Conservation (phyloP, 768 basidiomycete species). For the Amanita polypyramis region DNA sequence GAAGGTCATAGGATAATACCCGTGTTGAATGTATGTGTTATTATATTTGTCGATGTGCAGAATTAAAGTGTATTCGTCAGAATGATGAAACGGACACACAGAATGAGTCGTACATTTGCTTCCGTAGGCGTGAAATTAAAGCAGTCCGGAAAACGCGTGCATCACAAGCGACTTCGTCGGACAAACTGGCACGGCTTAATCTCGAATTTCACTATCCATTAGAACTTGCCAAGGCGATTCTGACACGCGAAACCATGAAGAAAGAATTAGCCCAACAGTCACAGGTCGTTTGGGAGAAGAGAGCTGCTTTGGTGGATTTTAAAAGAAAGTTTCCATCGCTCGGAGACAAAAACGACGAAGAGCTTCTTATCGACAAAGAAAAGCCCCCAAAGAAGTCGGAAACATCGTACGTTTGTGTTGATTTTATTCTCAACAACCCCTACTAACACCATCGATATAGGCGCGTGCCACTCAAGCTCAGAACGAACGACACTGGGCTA, state of each 20-base stretch:
- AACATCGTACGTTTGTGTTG: conserved; percentile 19
- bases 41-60: neutral
- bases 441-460: conserved; percentile 14
- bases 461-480: conserved; percentile 44
- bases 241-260: conserved; percentile 70
- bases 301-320: conserved; percentile 53
- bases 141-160: conserved; percentile 90
- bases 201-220: conserved; percentile 62
- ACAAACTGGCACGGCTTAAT: conserved; percentile 78
- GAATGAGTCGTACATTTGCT: conserved; percentile 95
- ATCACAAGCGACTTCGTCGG: conserved; percentile 80
- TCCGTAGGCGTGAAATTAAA: conserved; percentile 91
- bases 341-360: conserved; percentile 59
- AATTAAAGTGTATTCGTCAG: conserved; percentile 22
- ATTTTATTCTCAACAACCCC: neutral
- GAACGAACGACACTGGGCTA: conserved; percentile 32
- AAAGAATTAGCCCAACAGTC: conserved; percentile 49
- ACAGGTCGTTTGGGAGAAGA: conserved; percentile 70
- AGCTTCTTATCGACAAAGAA: conserved; percentile 64
- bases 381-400: conserved; percentile 51
- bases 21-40: conserved; percentile 61
- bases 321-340: conserved; percentile 64
- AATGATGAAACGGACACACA: conserved; percentile 83
- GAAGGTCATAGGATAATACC: conserved; percentile 84
- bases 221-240: conserved; percentile 59